Base-by-base conservation (phyloP, 352 stramenopile genomes). In the Pythium dissotocum region DNA sequence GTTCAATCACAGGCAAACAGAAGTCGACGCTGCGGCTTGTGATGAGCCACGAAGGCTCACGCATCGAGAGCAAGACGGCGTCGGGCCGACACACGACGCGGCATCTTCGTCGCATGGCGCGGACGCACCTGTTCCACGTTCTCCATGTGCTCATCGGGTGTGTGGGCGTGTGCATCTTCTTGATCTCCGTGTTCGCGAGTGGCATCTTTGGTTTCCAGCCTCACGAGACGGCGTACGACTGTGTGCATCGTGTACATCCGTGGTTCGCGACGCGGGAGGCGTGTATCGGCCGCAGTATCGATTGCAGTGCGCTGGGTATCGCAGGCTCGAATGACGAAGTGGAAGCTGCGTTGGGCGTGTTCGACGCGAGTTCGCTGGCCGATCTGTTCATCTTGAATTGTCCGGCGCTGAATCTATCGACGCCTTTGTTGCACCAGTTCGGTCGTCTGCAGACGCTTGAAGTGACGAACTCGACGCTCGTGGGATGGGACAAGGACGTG, bases 231-330 rank as follows among this genome's bases (percentile, higher is more conserved):
- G 16, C 32, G 33, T 61, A 61, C 28, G 52, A 18, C 4, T 69
- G 63, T 33, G 26, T 63, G 36, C 55, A 69, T 54, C 63, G 63
- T 6, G 63, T 69, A 8, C 38, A 69, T 30, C 63, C 63, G 44
- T 63, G 63, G 63, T 60, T 69, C 21, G 28, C 55, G 24, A 58
- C 30, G 30, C 52, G 51, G 28, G 55, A 69, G 28, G 54, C 63
- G 8, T 69, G 63, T 26, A 32, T 63, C 13, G 63, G 63, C 14
- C 63, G 63, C 12, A 30, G 6, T 2, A 58, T 69, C 36, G 49
- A 58, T 46, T 69, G 63, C 18, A 12, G 2, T 18, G 6, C 44
- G 2, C 30, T 55, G 2, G 63, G 46, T 18, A 52, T 60, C 6
- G 12, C 24, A 10, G 63, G 63, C 2, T 53, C 42, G 1, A n/a